Conservation (phyloP, 441 rosid genomes). For the Erodium chrysanthum region DNA sequence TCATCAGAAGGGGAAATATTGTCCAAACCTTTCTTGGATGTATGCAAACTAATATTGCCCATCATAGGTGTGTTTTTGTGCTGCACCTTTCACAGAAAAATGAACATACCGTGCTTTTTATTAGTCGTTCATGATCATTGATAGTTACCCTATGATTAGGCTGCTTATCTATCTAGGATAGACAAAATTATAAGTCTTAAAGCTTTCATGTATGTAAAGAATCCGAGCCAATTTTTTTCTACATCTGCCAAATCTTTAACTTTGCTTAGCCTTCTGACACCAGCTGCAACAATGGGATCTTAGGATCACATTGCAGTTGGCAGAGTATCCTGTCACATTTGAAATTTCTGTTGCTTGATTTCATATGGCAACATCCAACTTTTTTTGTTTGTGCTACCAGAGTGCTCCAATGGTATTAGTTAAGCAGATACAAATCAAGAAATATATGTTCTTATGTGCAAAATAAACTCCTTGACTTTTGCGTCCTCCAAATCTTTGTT, state of each 20-base stretch:
- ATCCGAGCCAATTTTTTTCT: neutral
- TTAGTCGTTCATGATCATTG: neutral
- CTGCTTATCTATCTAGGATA: neutral
- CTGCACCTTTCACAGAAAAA: too few relatives aligned
- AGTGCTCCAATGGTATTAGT: too few relatives aligned
- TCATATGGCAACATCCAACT: too few relatives aligned
- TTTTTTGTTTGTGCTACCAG: too few relatives aligned
- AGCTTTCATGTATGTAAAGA: neutral
- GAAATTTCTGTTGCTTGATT: too few relatives aligned
- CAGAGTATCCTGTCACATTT: too few relatives aligned
- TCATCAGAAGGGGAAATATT: slow-evolving; percentile 62
- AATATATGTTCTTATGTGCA: too few relatives aligned
- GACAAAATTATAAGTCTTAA: neutral
- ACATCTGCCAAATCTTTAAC: neutral
- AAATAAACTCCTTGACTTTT: too few relatives aligned
- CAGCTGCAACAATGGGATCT: neutral
- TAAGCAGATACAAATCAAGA: too few relatives aligned
- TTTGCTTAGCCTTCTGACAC: neutral
- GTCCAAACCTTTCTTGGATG: slow-evolving; percentile 74
- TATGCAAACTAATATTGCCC: slow-evolving; percentile 82
- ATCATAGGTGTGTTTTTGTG: slow-evolving; percentile 51
- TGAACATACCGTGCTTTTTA: neutral
- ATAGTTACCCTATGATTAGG: neutral
- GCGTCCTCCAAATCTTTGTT: too few relatives aligned
- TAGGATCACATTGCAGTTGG: too few relatives aligned